Conservation (phyloP, 2,329 filamentous ascomycete species). For the Orbilia brochopaga region DNA sequence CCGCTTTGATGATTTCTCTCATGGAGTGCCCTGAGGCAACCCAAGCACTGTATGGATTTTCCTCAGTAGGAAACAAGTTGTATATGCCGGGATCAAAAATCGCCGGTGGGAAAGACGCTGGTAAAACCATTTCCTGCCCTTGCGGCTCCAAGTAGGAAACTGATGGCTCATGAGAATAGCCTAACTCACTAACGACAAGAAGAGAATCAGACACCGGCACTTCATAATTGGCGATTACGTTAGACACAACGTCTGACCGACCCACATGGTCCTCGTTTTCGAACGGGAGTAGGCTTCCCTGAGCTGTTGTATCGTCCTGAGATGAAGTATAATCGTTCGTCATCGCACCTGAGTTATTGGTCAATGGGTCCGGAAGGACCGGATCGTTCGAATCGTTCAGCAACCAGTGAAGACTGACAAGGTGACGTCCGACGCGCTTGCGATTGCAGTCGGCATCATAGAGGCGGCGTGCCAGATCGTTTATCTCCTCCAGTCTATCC, state of each 20-base stretch:
- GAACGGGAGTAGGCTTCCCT: neutral
- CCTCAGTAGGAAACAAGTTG: neutral
- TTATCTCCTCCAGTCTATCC: constrained; percentile 14
- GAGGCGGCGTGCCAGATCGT: constrained; percentile 25
- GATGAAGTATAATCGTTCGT: neutral
- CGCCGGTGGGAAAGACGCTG: neutral
- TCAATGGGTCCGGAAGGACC: neutral
- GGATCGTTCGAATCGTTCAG: constrained; percentile 30
- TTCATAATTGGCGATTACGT: neutral
- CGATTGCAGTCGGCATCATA: constrained; percentile 23
- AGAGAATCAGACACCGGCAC: neutral
- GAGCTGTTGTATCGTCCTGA: neutral
- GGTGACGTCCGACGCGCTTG: constrained; percentile 3
- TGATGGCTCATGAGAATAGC: neutral
- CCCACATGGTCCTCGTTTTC: constrained; percentile 4
- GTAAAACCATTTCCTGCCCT: neutral
- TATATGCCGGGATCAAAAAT: neutral
- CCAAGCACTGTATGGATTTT: neutral
- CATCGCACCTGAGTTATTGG: neutral
- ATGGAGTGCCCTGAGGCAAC: constrained; percentile 13
- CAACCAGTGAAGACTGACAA: constrained; percentile 40
- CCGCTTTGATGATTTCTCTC: constrained; percentile 30
- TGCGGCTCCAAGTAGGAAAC: neutral
- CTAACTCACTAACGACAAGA: constrained; percentile 1
- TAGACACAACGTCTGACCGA: constrained; percentile 1